Percentiles rank a stretch among this genome's conserved stretches.
Evolutionary conservation across 352 stramenopile genomes (phyloP).

Genomic region (Globisporangium irregulare): DNA sequence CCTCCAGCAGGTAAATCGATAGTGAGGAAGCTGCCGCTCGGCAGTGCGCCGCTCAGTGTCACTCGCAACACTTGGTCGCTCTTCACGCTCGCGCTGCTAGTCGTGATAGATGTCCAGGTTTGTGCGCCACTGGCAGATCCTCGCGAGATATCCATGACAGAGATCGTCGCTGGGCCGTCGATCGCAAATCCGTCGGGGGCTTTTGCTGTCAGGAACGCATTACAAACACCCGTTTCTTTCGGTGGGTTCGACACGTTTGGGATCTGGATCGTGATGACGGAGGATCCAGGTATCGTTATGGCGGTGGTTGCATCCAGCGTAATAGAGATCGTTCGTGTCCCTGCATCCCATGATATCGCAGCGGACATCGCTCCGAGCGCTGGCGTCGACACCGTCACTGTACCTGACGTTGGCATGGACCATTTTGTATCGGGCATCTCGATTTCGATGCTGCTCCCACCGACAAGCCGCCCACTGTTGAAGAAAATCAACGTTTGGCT

Average conservation of each 20-base stretch:
- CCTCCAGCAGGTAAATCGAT: conserved; percentile 34
- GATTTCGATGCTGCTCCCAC: conserved; percentile 42
- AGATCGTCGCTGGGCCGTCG: conserved; percentile 47
- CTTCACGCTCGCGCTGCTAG: conserved; percentile 45
- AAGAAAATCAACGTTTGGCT: conserved; percentile 48
- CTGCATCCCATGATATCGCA: conserved; percentile 29
- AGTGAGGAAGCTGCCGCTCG: conserved; percentile 46
- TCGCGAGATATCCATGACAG: conserved; percentile 35
- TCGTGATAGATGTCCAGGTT: conserved; percentile 33
- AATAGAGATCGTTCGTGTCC: conserved; percentile 31
- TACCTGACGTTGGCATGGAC: conserved; percentile 24
- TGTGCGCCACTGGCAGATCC: conserved; percentile 34
- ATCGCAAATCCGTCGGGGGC: conserved; percentile 35
- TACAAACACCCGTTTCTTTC: conserved; percentile 45
- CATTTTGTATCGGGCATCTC: conserved; percentile 42
- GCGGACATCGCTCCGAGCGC: conserved; percentile 27
- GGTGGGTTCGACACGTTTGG: conserved; percentile 44
- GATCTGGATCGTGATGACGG: conserved; percentile 30
- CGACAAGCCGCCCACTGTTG: conserved; percentile 33
- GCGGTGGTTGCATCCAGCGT: conserved; percentile 19
- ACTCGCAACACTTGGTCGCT: conserved; percentile 48
- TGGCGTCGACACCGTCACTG: conserved; percentile 34
- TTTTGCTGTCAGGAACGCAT: conserved; percentile 35
- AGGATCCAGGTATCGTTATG: conserved; percentile 26
- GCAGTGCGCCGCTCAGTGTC: conserved; percentile 43